Evolutionary conservation across 2,329 filamentous ascomycete species (phyloP).

Genomic region (Cordyceps pruinosa): DNA sequence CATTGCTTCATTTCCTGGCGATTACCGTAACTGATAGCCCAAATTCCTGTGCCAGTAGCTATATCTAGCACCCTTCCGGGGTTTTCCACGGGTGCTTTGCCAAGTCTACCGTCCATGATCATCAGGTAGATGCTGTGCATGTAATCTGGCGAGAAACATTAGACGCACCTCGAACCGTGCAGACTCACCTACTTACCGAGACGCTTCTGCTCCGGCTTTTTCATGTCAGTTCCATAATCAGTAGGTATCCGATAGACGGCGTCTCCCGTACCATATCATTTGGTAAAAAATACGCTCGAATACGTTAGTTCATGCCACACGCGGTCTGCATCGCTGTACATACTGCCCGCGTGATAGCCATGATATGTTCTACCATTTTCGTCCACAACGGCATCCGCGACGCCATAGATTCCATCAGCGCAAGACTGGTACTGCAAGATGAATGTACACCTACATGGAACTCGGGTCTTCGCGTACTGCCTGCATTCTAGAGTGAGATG

Average conservation of each 20-base stretch:
- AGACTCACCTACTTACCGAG: no score
- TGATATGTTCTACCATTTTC: conserved; percentile 10
- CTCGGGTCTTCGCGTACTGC: no score
- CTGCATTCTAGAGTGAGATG: no score
- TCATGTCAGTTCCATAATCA: no score
- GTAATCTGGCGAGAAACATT: conserved; percentile 25
- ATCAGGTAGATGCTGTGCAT: conserved; percentile 28
- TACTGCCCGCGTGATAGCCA: conserved; percentile 10
- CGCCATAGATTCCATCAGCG: no score
- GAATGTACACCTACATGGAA: no score
- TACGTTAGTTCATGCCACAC: not conserved
- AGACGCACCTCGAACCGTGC: no score
- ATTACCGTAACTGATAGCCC: conserved; percentile 44
- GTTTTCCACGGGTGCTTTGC: conserved; percentile 36
- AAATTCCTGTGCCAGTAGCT: conserved; percentile 45
- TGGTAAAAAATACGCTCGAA: not conserved
- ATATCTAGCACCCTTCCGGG: conserved; percentile 40
- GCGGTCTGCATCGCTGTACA: not conserved
- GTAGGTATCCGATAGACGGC: no score
- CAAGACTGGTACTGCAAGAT: no score
- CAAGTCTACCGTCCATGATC: conserved; percentile 35
- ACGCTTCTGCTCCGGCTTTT: no score
- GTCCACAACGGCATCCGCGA: conserved; percentile 1
- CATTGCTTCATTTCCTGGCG: not conserved
- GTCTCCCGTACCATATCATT: conserved; percentile 16